These are phyloP conservation scores for Plasmodium chabaudi DNA, from an alignment of 169 alveolate species.

Conservation along the genomic window DNA sequence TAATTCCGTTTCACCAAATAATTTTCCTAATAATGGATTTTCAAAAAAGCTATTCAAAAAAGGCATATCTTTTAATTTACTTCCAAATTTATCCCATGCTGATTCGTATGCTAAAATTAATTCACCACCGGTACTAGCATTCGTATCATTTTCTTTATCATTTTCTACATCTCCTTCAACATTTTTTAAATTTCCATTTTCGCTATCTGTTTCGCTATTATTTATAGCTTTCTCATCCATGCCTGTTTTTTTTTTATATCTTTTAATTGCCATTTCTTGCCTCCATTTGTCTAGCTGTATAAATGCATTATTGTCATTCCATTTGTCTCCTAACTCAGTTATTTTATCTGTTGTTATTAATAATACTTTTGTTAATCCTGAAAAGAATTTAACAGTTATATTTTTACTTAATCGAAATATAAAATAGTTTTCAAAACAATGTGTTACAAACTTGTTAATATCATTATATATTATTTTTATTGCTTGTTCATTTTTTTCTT, in stretches of 20 bases:
- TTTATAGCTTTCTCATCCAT: conserved; percentile 12
- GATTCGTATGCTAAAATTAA: conserved; percentile 85
- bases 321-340: conserved; percentile 25
- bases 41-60: conserved; percentile 90
- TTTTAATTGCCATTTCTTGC: conserved; percentile 80
- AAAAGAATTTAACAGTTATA: conserved; percentile 26
- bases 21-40: conserved; percentile 86
- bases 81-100: conserved; percentile 90
- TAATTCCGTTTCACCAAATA: conserved; percentile 90
- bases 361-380: not conserved
- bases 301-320: conserved; percentile 67
- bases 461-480: conserved; percentile 54
- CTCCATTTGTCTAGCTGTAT: conserved; percentile 78
- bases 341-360: conserved; percentile 15
- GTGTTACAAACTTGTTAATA: conserved; percentile 23
- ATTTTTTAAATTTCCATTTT: not conserved
- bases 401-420: conserved; percentile 29
- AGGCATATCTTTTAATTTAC: conserved; percentile 91
- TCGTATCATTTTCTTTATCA: conserved; percentile 2
- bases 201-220: conserved; percentile 1
- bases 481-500: conserved; percentile 72
- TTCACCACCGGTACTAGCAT: conserved; percentile 53
- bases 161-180: not conserved
- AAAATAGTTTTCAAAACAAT: conserved; percentile 35
- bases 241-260: conserved; percentile 75